Evolutionary conservation across 768 basidiomycete species (phyloP).

Genomic region (Termitomyces sp.): DNA sequence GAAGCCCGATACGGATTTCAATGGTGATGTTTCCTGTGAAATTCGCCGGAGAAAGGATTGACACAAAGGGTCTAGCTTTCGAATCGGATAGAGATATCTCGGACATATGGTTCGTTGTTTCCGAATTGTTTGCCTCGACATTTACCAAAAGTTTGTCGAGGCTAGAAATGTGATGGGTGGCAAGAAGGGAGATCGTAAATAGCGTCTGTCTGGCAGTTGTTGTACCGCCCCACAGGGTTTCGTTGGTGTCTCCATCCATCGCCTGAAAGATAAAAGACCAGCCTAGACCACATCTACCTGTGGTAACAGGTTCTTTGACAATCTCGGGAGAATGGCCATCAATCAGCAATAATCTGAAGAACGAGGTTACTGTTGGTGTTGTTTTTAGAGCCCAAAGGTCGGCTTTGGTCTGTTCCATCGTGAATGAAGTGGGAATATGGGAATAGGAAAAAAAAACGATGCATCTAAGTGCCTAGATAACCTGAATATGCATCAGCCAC

Average conservation of each 20-base stretch:
- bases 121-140: background rate
- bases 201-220: background rate
- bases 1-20: constrained; percentile 3
- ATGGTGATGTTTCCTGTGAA: constrained; percentile 3
- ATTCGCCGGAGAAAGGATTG: background rate
- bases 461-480: background rate
- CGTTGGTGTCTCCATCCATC: background rate
- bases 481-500: background rate
- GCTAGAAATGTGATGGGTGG: constrained; percentile 1
- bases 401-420: background rate
- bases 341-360: background rate
- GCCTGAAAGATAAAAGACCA: constrained; percentile 5
- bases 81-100: background rate
- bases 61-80: background rate
- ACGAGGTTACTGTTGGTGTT: background rate
- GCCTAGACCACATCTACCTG: constrained; percentile 8
- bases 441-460: background rate
- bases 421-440: background rate
- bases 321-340: constrained; percentile 1
- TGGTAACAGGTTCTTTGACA: background rate
- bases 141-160: background rate
- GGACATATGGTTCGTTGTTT: background rate
- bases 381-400: background rate
- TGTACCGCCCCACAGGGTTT: background rate
- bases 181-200: constrained; percentile 3